A percentile compares a stretch with the other conserved stretches of the same genome.
Evolutionary conservation across 257 asterid genomes (phyloP).

Genomic region (Scutellaria baicalensis): DNA sequence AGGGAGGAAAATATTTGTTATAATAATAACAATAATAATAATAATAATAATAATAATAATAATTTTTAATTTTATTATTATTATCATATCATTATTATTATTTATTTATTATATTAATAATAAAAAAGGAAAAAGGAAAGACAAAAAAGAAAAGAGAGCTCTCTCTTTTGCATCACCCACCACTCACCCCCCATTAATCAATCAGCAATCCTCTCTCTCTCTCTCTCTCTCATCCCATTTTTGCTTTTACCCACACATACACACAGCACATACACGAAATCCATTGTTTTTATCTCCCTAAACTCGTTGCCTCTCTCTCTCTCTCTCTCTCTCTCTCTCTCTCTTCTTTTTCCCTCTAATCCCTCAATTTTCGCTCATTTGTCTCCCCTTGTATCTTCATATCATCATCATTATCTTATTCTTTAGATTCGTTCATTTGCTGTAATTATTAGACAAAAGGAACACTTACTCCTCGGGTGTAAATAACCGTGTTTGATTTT

Average conservation of each 20-base stretch:
- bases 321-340: constrained; percentile 4
- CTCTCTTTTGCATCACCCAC: constrained; percentile 20
- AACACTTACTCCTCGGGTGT: background rate
- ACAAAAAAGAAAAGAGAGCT: constrained; percentile 13
- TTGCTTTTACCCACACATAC: constrained; percentile 7
- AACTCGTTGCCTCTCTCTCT: constrained; percentile 5
- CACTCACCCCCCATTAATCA: constrained; percentile 21
- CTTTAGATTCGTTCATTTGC: constrained; percentile 10
- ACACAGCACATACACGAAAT: constrained; percentile 20
- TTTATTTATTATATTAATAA: too few species aligned
- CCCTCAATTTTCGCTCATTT: constrained; percentile 52
- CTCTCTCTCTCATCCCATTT: constrained; percentile 8
- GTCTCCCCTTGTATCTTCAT: constrained; percentile 31
- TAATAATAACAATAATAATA: too few species aligned
- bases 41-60: too few species aligned
- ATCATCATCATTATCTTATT: constrained; percentile 1
- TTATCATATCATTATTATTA: too few species aligned
- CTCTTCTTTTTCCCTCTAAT: constrained; percentile 11
- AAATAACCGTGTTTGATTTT: constrained; percentile 13
- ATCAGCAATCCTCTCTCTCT: constrained; percentile 15
- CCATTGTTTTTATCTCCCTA: constrained; percentile 20
- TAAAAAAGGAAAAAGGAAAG: background rate
- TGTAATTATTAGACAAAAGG: background rate
- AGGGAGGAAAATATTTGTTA: too few species aligned
- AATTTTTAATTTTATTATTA: too few species aligned